phyloP scores from a whole-genome alignment of 108 stramenopile genomes.

The Cyclotella baltica region DNA sequence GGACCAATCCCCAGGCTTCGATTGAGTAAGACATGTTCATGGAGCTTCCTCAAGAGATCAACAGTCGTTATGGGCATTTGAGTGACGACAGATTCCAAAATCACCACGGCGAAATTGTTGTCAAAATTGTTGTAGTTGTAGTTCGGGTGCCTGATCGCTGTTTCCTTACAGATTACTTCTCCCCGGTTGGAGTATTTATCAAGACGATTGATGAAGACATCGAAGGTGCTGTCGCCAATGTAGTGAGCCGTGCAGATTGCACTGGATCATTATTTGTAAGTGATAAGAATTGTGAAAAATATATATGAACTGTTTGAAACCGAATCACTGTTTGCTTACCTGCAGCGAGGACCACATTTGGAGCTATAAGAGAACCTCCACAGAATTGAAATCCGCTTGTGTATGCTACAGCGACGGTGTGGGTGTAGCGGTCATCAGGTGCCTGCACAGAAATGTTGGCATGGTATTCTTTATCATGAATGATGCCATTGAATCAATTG shows the following conservation, averaged over 20 bases:
- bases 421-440: background rate
- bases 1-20: too few species aligned
- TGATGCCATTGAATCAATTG: background rate
- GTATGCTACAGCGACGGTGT: background rate
- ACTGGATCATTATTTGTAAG: background rate
- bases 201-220: constrained; percentile 2
- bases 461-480: background rate
- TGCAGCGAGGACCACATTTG: constrained; percentile 8
- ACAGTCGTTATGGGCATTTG: too few species aligned
- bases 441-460: background rate
- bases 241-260: constrained; percentile 18
- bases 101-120: constrained; percentile 52
- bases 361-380: constrained; percentile 23
- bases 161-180: background rate
- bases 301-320: too few species aligned
- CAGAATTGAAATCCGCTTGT: background rate
- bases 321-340: background rate
- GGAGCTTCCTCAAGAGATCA: too few species aligned
- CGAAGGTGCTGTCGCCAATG: background rate
- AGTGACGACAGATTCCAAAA: constrained; percentile 15
- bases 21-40: too few species aligned
- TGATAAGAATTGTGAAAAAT: background rate
- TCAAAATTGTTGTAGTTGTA: constrained; percentile 23
- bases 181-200: background rate
- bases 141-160: constrained; percentile 33